Evolutionary conservation across 768 basidiomycete species (phyloP), one percentile per base, ranked within the genome.

Genomic region (Auricularia heimuer): DNA sequence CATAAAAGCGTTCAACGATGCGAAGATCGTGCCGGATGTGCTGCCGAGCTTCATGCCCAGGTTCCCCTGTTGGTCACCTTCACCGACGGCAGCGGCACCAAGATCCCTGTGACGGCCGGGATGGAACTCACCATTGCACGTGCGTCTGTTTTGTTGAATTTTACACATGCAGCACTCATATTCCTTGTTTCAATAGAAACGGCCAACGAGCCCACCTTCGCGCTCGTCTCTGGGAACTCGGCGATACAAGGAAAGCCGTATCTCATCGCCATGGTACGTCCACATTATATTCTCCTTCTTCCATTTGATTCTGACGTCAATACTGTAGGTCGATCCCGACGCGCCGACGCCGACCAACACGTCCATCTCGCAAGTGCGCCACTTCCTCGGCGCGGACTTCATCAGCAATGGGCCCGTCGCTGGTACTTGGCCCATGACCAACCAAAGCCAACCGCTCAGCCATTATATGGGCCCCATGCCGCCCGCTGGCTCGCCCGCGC

Each of bases 331-430:
- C n/a, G 82, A 82, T 66, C 82, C 79, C 3, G 82, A 83, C 67
- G 81, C 78, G 10, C 81, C 81, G 7, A 81, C 81, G n/a, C 82
- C 82, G 1, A 78, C 81, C 67, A 71, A 67, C 18, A 77, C 79
- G 12, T 79, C 73, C 4, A 62, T 42, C 3, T 74, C 80, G 1
- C 79, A 83, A 67, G 78, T 83, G 54, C 76, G 81, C 2, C 82
- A 83, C 69, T 81, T 65, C 60, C 39, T 65, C 33, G 58, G 3
- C 21, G 37, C 58, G 29, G 64, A 65, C 42, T 65, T 61, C 42
- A 33, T 65, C 34, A 47, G 39, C 18, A 47, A 24, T 29, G 51
- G 35, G 6, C 34, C 29, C 11, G 44, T 44, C 8, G 39, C 60
- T 14, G 64, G 64, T 21, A 35, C 37, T 34, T 65, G n/a, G 18